Percentiles rank a stretch among this genome's conserved stretches.
Conservation (phyloP, 192 early-diverging fungal genomes). For the Lunasporangiospora selenospora region DNA sequence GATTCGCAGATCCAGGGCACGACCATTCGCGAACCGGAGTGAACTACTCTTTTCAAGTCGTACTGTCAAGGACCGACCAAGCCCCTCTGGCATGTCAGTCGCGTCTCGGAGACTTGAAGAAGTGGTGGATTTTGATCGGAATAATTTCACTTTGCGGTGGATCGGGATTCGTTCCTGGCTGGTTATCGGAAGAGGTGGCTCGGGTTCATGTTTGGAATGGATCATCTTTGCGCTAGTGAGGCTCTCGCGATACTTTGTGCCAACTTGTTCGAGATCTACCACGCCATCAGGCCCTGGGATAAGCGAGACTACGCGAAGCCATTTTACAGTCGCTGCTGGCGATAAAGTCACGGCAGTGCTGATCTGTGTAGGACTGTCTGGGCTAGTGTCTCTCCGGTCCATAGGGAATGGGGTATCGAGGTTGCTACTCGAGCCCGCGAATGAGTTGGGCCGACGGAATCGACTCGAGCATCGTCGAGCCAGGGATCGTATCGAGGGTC, state of each 20-base stretch:
- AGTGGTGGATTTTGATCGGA: conserved; percentile 18
- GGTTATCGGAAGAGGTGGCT: not conserved
- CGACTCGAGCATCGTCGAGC: conserved; percentile 35
- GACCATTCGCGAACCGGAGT: conserved; percentile 24
- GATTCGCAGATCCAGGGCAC: conserved; percentile 11
- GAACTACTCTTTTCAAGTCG: conserved; percentile 6
- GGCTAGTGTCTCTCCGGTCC: no score
- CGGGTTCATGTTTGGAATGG: no score
- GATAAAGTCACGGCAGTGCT: no score
- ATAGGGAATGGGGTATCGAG: conserved; percentile 10
- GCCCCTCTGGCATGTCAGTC: no score
- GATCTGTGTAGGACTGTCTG: no score
- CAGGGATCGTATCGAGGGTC: conserved; percentile 29
- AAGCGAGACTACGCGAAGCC: no score
- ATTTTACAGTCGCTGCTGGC: no score
- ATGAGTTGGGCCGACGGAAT: conserved; percentile 27
- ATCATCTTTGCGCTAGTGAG: no score
- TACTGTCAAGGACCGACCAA: no score
- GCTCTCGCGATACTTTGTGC: no score
- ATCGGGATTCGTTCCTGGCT: conserved; percentile 13
- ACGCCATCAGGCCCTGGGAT: not conserved
- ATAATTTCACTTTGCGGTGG: conserved; percentile 36
- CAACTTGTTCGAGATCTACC: conserved; percentile 18
- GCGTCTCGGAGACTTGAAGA: not conserved
- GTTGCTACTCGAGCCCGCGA: conserved; percentile 32